Base-by-base conservation (phyloP, 1,139 yeast species). In the Blastobotrys indianensis region DNA sequence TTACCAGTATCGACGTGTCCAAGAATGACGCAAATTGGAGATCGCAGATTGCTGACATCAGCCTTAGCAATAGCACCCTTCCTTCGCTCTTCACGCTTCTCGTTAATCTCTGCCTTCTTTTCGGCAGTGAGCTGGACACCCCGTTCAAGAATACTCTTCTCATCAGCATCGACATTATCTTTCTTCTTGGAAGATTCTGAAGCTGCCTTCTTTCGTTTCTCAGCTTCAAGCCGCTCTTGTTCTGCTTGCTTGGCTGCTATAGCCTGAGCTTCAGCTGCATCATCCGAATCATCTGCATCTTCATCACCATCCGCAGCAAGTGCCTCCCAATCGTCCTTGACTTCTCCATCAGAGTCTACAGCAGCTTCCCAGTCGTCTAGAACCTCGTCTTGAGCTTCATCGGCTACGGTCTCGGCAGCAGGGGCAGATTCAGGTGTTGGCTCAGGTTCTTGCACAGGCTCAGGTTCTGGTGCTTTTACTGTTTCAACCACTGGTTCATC, bases 1-100 rank as follows among this genome's bases (percentile, higher is more conserved):
- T 92, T 94, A 81, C 99, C 98, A 48, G 98, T 92, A 76, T 92
- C 99, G 68, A 92, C 99, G 74, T 92, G 99, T 65, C 99, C 99
- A 69, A 92, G 78, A 63, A 92, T 94, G 83, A 96, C 90, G 69
- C 98, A 92, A 65, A 92, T 92, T 55, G 99, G 99, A 51, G 99
- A 94, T 70, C 99, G 94, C 62, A 92, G 72, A 60, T 92, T 61
- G 45, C 60, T 58, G 38, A 57, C 51, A 30, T 60, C 56, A 16
- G 71, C 69, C 54, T 57, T 57, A 8, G 66, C 68, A 45, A 63
- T 46, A 4, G 73, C 75, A 53, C 65, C 68, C 45, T 60, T 61
- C 44, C 63, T 58, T 40, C 72, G 66, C 50, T 65, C 66, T 39
- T 64, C 68, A 23, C 71, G 67, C 54, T 63, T 67, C 46, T 64